Evolutionary conservation across 495 filamentous ascomycete species (phyloP).

Genomic region (Podospora comata): DNA sequence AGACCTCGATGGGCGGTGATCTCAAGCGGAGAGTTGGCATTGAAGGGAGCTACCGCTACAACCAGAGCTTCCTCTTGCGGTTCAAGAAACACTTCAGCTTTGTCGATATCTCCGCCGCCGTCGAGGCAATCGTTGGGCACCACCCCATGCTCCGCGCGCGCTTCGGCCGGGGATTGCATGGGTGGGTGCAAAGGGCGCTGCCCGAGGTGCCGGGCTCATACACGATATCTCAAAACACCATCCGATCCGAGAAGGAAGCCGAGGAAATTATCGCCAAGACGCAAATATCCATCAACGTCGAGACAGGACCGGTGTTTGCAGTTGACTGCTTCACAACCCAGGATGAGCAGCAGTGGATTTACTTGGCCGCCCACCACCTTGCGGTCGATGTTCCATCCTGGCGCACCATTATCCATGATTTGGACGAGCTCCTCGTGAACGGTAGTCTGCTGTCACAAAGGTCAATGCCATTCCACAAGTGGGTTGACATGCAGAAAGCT

Average conservation of each 20-base stretch:
- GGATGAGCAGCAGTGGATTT: constrained; percentile 52
- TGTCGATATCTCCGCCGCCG: constrained; percentile 48
- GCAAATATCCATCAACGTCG: constrained; percentile 41
- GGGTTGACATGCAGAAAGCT: constrained; percentile 49
- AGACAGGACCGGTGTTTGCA: constrained; percentile 45
- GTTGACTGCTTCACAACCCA: constrained; percentile 51
- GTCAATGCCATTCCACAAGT: constrained; percentile 61
- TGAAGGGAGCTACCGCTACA: constrained; percentile 65
- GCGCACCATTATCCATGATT: constrained; percentile 63
- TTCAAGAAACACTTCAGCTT: constrained; percentile 50
- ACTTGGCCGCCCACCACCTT: constrained; percentile 64
- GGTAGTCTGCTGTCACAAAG: constrained; percentile 39
- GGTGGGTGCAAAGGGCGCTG: constrained; percentile 44
- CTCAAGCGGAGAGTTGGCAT: constrained; percentile 35
- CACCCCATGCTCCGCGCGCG: constrained; percentile 76
- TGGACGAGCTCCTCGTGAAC: constrained; percentile 59
- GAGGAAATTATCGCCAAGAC: constrained; percentile 37
- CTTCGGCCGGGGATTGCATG: constrained; percentile 42
- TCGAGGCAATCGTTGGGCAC: constrained; percentile 57
- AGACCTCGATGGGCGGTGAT: constrained; percentile 44
- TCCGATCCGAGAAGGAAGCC: constrained; percentile 39
- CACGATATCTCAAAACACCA: constrained; percentile 35
- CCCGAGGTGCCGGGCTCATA: constrained; percentile 41
- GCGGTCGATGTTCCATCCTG: constrained; percentile 70
- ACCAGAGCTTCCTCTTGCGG: constrained; percentile 64